Evolutionary conservation across 495 filamentous ascomycete genomes (phyloP), one percentile per base, ranked within the genome.

Genomic region (Parachaetomium inaequale): DNA sequence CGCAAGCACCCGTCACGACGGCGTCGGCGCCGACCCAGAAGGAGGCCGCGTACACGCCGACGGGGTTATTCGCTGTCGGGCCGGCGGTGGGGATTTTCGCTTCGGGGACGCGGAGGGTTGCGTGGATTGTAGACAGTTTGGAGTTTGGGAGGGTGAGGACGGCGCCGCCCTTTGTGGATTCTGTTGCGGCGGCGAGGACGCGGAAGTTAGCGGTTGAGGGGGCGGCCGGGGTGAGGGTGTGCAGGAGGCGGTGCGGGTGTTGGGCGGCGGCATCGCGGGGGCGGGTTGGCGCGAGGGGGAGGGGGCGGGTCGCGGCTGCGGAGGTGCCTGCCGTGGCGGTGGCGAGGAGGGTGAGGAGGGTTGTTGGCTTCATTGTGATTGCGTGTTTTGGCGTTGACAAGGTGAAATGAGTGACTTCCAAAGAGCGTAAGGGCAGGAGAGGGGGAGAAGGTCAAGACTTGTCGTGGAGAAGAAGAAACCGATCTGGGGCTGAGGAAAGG

Each of bases 21-120:
- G 59, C 55, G 62, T 70, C 70, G 43, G 70, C 62, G 28, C 70
- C 66, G n/a, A 72, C n/a, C 59, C 58, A 65, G 28, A 72, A 65
- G 7, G 68, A 70, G 28, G 68, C 64, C 2, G 66, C 66, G 66
- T 70, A 72, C 34, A 64, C 23, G 57, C 56, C 56, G 7, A 36
- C 51, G 0, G 57, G 19, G 54, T 66, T 65, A 51, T 55, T 54
- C 43, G 58, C 64, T 11, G 70, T 72, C 0, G 69, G 70, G 17
- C 70, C 70, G 1, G 40, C 2, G 7, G 46, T 58, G 40, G 70
- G 70, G 29, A 64, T 47, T 8, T 23, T 7, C 42, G 65, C 64
- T 32, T 12, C 5, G 23, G 70, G 70, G 25, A 73, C 29, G 47
- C 36, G 40, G 56, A 71, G 62, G 61, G 61, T 59, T 14, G 58